Conservation (phyloP, 768 basidiomycete species). For the Amanita brunnescens region DNA sequence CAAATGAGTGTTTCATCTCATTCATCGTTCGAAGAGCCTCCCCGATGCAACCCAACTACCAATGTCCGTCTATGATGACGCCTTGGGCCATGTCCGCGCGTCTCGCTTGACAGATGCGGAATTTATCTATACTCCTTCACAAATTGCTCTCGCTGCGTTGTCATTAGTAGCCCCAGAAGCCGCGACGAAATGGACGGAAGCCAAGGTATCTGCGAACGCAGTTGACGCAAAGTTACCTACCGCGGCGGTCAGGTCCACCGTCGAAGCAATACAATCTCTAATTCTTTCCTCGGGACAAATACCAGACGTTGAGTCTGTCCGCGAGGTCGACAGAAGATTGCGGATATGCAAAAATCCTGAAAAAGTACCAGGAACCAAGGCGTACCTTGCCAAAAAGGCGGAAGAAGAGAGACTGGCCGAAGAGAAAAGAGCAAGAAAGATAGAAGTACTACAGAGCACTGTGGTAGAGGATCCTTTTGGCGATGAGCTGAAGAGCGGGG, state of each 20-base stretch:
- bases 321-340: conserved; percentile 82
- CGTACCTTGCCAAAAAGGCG: conserved; percentile 64
- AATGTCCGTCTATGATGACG: conserved; percentile 47
- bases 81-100: conserved; percentile 58
- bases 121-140: conserved; percentile 86
- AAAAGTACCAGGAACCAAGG: conserved; percentile 85
- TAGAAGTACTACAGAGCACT: conserved; percentile 34
- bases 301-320: conserved; percentile 77
- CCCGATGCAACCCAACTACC: not conserved
- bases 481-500: conserved; percentile 32
- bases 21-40: not conserved
- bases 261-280: conserved; percentile 47
- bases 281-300: conserved; percentile 47
- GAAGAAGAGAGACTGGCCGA: conserved; percentile 63
- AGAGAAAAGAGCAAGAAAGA: conserved; percentile 61
- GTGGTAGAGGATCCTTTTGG: conserved; percentile 67
- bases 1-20: not conserved
- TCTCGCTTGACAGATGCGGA: conserved; percentile 89
- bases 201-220: conserved; percentile 22
- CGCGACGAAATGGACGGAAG: conserved; percentile 50
- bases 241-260: conserved; percentile 26
- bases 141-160: conserved; percentile 81
- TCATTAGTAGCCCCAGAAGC: conserved; percentile 55
- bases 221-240: conserved; percentile 14
- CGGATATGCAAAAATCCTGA: conserved; percentile 92